phyloP scores from a whole-genome alignment of 495 filamentous ascomycete species.

The Talaromyces ruber region DNA sequence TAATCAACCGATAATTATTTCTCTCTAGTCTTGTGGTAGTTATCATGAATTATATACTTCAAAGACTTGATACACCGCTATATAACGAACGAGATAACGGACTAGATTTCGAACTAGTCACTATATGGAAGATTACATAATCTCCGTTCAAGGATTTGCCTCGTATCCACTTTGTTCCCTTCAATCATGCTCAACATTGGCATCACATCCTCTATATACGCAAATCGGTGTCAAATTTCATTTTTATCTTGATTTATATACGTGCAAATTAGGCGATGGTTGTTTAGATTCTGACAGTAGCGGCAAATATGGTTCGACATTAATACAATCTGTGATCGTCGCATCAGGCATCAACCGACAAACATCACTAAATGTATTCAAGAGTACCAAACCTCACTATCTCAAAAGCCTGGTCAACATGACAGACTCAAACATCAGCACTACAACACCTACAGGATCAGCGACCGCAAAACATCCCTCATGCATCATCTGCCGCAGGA shows the following conservation, averaged over 20 bases:
- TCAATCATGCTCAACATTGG: background rate
- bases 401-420: background rate
- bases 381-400: background rate
- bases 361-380: background rate
- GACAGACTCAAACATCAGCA: background rate
- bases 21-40: no score
- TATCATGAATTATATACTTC: no score
- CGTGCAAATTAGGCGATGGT: background rate
- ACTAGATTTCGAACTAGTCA: background rate
- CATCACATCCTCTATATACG: background rate
- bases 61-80: background rate
- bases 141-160: background rate
- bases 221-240: background rate
- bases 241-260: background rate
- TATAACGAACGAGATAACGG: background rate
- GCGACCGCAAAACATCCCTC: slow-evolving; percentile 4
- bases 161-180: background rate
- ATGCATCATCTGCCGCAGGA: slow-evolving; percentile 11
- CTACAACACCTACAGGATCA: background rate
- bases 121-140: background rate
- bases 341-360: background rate
- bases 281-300: background rate
- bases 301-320: background rate
- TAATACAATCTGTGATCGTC: background rate
- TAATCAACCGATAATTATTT: background rate